These are phyloP conservation scores for Medicago truncatula DNA, from an alignment of 306 rosid species.

Conservation along the genomic window DNA sequence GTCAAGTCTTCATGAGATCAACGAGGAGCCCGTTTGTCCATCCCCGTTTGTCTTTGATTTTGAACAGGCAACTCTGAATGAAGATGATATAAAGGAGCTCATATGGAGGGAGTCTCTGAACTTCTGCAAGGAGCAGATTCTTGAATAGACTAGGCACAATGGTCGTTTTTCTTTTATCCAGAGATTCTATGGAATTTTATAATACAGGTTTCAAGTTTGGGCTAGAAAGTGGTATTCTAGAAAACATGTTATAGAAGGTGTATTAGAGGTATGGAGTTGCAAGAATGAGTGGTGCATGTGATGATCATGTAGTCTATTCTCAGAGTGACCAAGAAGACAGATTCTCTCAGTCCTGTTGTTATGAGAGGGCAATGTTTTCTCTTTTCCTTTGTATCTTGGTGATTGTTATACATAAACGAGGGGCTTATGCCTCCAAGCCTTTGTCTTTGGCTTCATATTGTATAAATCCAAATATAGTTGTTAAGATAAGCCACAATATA, in stretches of 20 bases:
- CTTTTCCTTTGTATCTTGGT: constrained; percentile 3
- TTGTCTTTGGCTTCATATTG: constrained; percentile 35
- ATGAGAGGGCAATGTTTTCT: constrained; percentile 14
- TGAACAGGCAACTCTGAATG: constrained; percentile 73
- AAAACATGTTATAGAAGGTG: constrained; percentile 23
- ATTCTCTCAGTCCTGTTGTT: constrained; percentile 41
- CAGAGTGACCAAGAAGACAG: constrained; percentile 43
- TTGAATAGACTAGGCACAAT: constrained; percentile 26
- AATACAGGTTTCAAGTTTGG: constrained; percentile 42
- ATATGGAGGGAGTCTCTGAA: constrained; percentile 82
- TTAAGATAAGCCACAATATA: constrained; percentile 34
- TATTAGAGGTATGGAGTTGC: constrained; percentile 41
- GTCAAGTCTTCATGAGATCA: constrained; percentile 92
- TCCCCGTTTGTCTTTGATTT: constrained; percentile 84
- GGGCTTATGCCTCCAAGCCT: constrained; percentile 47
- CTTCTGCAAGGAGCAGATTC: constrained; percentile 36
- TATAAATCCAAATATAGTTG: constrained; percentile 50
- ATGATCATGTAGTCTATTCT: constrained; percentile 35
- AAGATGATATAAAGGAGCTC: constrained; percentile 94
- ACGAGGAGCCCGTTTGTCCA: constrained; percentile 91
- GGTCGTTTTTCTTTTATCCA: constrained; percentile 11
- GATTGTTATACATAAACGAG: constrained; percentile 47
- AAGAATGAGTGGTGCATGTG: constrained; percentile 37
- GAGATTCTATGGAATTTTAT: constrained; percentile 37
- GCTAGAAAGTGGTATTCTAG: constrained; percentile 16